These are phyloP conservation scores for Porogramme epimiltina DNA, from an alignment of 1,284 basidiomycete species.

Conservation along the genomic window DNA sequence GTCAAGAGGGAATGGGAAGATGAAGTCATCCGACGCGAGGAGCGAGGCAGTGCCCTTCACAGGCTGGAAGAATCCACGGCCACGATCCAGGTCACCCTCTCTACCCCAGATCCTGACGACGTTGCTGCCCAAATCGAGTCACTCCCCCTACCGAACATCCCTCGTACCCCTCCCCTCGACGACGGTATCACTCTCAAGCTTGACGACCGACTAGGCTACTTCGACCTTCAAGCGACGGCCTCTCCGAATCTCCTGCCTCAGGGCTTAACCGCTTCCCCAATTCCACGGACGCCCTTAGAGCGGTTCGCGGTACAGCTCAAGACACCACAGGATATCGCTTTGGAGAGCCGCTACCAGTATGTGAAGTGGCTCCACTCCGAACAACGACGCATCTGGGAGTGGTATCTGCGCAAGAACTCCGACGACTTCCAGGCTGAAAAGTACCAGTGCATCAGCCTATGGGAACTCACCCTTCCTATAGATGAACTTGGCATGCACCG, in stretches of 20 bases:
- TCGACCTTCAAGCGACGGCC: constrained; percentile 39
- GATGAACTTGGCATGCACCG: constrained; percentile 64
- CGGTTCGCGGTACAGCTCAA: constrained; percentile 50
- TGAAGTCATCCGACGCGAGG: constrained; percentile 79
- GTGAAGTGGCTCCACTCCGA: constrained; percentile 83
- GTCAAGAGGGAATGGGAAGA: constrained; percentile 82
- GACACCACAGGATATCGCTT: constrained; percentile 58
- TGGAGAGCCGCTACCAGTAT: constrained; percentile 71
- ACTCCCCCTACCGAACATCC: constrained; percentile 50
- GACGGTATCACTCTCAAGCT: constrained; percentile 24
- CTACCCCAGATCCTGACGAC: constrained; percentile 45
- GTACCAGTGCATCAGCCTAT: constrained; percentile 86
- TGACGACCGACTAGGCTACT: constrained; percentile 39
- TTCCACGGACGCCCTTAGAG: constrained; percentile 31
- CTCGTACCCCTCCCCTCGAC: constrained; percentile 46
- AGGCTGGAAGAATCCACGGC: constrained; percentile 48
- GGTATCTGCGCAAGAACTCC: constrained; percentile 82
- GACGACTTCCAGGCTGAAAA: constrained; percentile 91
- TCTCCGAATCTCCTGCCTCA: constrained; percentile 23
- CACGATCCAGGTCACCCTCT: constrained; percentile 21
- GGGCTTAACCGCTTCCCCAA: constrained; percentile 26
- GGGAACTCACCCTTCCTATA: constrained; percentile 76
- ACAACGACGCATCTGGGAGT: constrained; percentile 88
- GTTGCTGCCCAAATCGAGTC: constrained; percentile 74
- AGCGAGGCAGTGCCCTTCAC: constrained; percentile 48